A percentile compares a stretch with the other conserved stretches of the same genome.
Evolutionary conservation across 805 yeast species (phyloP).

Genomic region (Komagataella pastoris): DNA sequence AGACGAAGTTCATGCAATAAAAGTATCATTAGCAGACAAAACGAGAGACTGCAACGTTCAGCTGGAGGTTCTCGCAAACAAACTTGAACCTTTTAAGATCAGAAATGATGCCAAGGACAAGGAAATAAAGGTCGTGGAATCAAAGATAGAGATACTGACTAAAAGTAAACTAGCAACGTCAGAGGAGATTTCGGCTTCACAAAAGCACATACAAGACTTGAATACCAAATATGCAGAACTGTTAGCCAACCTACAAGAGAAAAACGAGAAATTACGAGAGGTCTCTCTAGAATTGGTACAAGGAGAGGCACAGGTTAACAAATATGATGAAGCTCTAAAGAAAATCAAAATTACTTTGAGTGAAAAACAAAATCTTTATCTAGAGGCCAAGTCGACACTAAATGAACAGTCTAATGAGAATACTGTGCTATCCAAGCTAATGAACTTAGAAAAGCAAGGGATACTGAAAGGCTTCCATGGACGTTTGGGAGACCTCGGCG

Average conservation of each 20-base stretch:
- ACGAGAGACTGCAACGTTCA: conserved; percentile 56
- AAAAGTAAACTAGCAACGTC: conserved; percentile 28
- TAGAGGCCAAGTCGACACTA: conserved; percentile 52
- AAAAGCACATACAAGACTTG: conserved; percentile 15
- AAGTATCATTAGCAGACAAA: conserved; percentile 55
- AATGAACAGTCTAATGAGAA: conserved; percentile 52
- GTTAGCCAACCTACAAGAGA: conserved; percentile 32
- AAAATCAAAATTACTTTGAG: conserved; percentile 40
- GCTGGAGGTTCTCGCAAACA: conserved; percentile 47
- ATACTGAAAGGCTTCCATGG: conserved; percentile 81
- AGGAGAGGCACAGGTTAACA: conserved; percentile 19
- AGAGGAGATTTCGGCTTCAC: conserved; percentile 13
- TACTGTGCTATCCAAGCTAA: conserved; percentile 57
- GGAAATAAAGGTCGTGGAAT: conserved; percentile 47
- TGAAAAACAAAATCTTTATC: conserved; percentile 43
- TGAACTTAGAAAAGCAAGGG: conserved; percentile 64
- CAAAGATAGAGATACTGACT: conserved; percentile 51
- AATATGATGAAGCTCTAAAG: conserved; percentile 35
- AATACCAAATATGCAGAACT: conserved; percentile 17
- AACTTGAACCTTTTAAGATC: conserved; percentile 76
- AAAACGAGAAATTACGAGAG: conserved; percentile 30
- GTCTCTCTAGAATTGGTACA: conserved; percentile 34
- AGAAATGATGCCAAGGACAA: conserved; percentile 50
- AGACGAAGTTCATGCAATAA: conserved; percentile 43
- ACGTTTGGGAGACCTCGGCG: conserved; percentile 84